Conservation (phyloP, 2,329 filamentous ascomycete species). For the Paraconiothyrium sp. region DNA sequence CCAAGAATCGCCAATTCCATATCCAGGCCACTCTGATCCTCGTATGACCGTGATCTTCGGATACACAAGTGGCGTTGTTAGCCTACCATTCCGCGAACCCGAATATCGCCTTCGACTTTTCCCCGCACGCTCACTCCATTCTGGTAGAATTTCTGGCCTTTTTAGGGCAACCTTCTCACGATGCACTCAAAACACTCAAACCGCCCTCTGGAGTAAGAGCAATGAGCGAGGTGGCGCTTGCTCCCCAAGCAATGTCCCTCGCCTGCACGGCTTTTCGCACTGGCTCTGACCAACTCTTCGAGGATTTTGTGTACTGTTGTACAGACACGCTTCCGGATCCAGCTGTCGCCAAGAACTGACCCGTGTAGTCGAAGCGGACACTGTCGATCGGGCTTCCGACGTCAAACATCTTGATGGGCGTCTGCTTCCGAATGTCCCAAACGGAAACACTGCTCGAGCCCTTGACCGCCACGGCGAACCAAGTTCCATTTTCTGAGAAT, state of each 20-base stretch:
- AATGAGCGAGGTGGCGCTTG: conserved; percentile 76
- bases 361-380: conserved; percentile 92
- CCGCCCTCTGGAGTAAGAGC: conserved; percentile 78
- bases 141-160: neutral
- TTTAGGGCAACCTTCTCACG: conserved; percentile 20
- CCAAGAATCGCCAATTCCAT: conserved; percentile 4
- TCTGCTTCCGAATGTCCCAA: conserved; percentile 90
- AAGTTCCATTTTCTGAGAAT: conserved; percentile 97
- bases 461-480: conserved; percentile 85
- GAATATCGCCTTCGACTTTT: conserved; percentile 7
- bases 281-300: conserved; percentile 89
- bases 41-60: conserved; percentile 10
- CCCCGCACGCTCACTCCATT: conserved; percentile 8
- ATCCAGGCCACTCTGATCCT: conserved; percentile 8
- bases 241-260: conserved; percentile 80
- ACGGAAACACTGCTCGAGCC: conserved; percentile 82
- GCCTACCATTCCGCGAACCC: conserved; percentile 9
- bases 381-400: conserved; percentile 79
- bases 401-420: conserved; percentile 84
- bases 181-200: conserved; percentile 71
- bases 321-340: conserved; percentile 84
- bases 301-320: conserved; percentile 86
- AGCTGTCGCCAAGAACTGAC: conserved; percentile 86
- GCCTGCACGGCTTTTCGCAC: conserved; percentile 79
- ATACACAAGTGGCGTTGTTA: conserved; percentile 18